Evolutionary conservation across 495 filamentous ascomycete species (phyloP), one percentile per base, ranked within the genome.

Genomic region (Cetradonia linearis): DNA sequence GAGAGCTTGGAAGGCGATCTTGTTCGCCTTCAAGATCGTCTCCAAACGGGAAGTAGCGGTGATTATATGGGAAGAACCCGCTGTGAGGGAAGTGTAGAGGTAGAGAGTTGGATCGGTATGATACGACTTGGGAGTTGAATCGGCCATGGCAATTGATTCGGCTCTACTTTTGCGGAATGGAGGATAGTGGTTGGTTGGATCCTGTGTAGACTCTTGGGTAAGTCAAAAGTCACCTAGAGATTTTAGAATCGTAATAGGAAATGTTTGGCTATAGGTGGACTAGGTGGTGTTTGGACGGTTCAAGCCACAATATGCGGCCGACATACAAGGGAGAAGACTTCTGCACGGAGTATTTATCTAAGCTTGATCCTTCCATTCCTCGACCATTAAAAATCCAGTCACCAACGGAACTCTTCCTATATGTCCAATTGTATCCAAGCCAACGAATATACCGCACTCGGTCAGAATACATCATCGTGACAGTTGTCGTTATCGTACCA

Each of bases 11-110:
- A 96, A 99, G 27, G 88, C 86, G 52, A 99, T 86, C 64, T 85
- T 86, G 77, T 97, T 95, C 38, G 90, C 91, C 71, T 91, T 94
- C 61, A 99, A 83, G 70, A 99, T 95, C 23, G 91, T 96, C 73
- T 97, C 92, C 57, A 99, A 77, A 38, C 94, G 86, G 28, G 91
- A 89, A 0, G 93, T 99, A 3, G 94, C 93, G 40, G 93, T 97
- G 66, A 96, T 84, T 72, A 97, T 96, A 72, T 95, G 90, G n/a
- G 91, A 95, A 6, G 90, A 95, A 63, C 91, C 91, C 59, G 91
- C 87, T n/a, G 91, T 95, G 28, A 96, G 79, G 65, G 90, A 95
- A 58, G 91, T 95, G 76, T 91, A 95, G 68, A 96, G 84, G 74
- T 91, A 96, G 42, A 96, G 84, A 25, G 86, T 85, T 10, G 86